Conservation (phyloP, 2,329 filamentous ascomycete genomes). For the Penicillium sp. region DNA sequence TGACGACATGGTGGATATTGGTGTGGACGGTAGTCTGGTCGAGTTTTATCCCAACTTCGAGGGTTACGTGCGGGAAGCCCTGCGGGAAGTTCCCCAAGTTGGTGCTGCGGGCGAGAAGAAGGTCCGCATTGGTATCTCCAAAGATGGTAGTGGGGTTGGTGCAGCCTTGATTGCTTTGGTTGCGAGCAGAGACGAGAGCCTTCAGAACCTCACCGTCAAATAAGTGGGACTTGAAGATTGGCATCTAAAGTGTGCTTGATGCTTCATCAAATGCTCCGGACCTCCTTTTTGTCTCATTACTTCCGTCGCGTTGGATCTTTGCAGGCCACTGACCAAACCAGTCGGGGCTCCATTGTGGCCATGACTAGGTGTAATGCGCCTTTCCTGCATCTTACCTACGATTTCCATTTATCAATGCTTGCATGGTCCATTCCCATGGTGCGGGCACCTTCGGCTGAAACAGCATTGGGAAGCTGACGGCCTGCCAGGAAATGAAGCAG, state of each 20-base stretch:
- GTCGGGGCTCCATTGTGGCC: background rate
- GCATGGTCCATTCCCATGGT: conserved; percentile 3
- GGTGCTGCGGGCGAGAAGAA: conserved; percentile 72
- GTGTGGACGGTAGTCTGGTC: conserved; percentile 88
- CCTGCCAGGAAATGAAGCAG: background rate
- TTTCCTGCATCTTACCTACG: too few relatives aligned
- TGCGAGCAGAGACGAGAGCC: conserved; percentile 50
- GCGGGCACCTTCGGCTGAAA: conserved; percentile 5
- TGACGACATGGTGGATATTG: conserved; percentile 74
- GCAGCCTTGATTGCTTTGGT: conserved; percentile 91
- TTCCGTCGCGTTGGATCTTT: background rate
- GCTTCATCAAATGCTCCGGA: background rate
- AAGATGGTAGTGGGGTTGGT: conserved; percentile 93
- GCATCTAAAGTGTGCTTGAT: background rate
- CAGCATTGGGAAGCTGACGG: conserved; percentile 2
- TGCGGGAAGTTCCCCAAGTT: conserved; percentile 69
- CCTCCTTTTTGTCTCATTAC: background rate
- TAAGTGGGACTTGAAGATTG: conserved; percentile 5
- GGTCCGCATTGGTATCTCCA: conserved; percentile 90
- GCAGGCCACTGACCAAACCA: background rate
- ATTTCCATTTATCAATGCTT: conserved; percentile 1
- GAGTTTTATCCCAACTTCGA: conserved; percentile 95
- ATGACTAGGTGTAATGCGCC: too few relatives aligned
- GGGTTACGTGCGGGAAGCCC: conserved; percentile 75
- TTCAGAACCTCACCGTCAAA: conserved; percentile 12